phyloP scores from a whole-genome alignment of 768 basidiomycete genomes.

The Collybia mongolica region DNA sequence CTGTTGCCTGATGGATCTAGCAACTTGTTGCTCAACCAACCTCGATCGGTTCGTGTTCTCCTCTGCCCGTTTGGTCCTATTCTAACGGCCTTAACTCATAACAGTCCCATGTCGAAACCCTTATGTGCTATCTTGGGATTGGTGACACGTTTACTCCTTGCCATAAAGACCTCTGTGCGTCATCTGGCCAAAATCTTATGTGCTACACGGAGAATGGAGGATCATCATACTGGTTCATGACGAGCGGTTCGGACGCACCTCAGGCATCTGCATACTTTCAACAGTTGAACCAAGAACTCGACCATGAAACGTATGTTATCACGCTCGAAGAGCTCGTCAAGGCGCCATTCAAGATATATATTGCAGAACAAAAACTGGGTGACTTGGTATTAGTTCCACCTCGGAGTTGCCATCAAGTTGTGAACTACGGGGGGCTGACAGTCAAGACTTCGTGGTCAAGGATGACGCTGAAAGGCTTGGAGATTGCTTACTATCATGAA shows the following conservation, averaged over 20 bases:
- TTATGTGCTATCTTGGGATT: conserved; percentile 85
- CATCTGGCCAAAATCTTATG: conserved; percentile 87
- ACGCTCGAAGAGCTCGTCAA: conserved; percentile 59
- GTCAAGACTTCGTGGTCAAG: conserved; percentile 87
- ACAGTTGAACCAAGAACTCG: conserved; percentile 54
- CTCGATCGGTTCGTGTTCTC: conserved; percentile 41
- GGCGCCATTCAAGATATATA: conserved; percentile 69
- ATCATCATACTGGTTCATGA: conserved; percentile 89
- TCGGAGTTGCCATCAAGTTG: conserved; percentile 79
- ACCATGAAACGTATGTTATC: conserved; percentile 70
- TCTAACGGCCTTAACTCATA: background rate
- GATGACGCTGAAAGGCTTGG: conserved; percentile 68
- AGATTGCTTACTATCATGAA: conserved; percentile 65
- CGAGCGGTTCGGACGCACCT: conserved; percentile 54
- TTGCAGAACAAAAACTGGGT: conserved; percentile 71
- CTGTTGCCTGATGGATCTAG: conserved; percentile 52
- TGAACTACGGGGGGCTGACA: conserved; percentile 78
- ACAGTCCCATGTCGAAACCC: conserved; percentile 65
- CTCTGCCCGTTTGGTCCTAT: background rate
- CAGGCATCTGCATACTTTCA: conserved; percentile 60
- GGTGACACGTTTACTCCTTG: conserved; percentile 84
- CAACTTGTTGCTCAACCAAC: conserved; percentile 60
- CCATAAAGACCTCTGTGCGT: conserved; percentile 84
- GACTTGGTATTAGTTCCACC: conserved; percentile 83
- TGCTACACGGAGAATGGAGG: conserved; percentile 72